A percentile compares a stretch with the other conserved stretches of the same genome.
Evolutionary conservation across 2,329 filamentous ascomycete species (phyloP).

Genomic region (Fusarium sp.): DNA sequence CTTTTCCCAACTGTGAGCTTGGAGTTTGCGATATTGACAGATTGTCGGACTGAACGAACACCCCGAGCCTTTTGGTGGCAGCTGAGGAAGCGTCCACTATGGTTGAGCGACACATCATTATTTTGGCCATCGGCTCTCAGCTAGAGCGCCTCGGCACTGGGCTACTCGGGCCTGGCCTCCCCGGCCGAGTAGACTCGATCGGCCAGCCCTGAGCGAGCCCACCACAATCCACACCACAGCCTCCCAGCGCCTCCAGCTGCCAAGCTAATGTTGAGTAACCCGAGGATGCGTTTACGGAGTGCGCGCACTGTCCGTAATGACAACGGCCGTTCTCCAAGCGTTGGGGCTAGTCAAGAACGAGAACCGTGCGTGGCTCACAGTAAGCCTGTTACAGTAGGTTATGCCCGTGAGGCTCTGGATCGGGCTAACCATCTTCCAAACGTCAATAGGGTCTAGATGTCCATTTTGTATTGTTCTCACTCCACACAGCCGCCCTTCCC

Average conservation of each 20-base stretch:
- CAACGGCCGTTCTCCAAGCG: constrained; percentile 5
- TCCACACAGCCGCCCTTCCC: constrained; percentile 10
- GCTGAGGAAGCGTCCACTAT: background rate
- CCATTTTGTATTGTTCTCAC: constrained; percentile 17
- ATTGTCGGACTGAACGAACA: background rate
- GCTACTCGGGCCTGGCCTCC: background rate
- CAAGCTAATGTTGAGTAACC: background rate
- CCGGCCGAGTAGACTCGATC: background rate
- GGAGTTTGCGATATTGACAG: background rate
- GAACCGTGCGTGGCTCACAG: constrained; percentile 22
- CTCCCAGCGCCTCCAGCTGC: background rate
- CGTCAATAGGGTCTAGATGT: constrained; percentile 34
- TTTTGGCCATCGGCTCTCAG: constrained; percentile 2
- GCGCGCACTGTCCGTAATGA: background rate
- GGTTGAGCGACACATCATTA: constrained; percentile 15
- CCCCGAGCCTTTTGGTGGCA: background rate
- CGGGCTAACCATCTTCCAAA: constrained; percentile 18
- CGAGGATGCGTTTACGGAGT: background rate
- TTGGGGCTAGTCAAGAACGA: constrained; percentile 16
- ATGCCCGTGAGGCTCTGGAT: constrained; percentile 24
- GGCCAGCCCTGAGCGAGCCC: background rate
- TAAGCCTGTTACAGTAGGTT: constrained; percentile 10
- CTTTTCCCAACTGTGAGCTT: background rate
- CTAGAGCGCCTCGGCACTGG: background rate
- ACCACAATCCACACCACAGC: constrained; percentile 7